Evolutionary conservation across 257 asterid genomes (phyloP).

Genomic region (Capsicum chinense): DNA sequence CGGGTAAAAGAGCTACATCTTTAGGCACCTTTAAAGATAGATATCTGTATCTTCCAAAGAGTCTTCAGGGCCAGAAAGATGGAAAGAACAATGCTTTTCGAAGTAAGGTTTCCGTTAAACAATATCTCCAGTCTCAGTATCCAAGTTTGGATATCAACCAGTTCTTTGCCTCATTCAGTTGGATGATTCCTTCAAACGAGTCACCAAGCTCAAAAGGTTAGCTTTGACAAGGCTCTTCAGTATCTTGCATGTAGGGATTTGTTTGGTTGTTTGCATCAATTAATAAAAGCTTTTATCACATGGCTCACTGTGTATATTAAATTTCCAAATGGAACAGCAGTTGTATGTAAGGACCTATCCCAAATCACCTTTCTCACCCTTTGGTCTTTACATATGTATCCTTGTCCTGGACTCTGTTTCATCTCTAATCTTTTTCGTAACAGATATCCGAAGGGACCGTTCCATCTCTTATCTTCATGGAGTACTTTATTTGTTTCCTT

Average conservation of each 20-base stretch:
- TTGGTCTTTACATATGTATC: background rate
- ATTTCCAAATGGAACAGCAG: background rate
- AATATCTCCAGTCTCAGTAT: slow-evolving; percentile 52
- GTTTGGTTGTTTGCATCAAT: background rate
- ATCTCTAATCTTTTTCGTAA: background rate
- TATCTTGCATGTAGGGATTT: background rate
- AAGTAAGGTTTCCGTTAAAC: slow-evolving; percentile 64
- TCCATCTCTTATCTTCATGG: background rate
- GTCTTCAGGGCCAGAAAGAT: slow-evolving; percentile 31
- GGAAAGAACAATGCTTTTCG: slow-evolving; percentile 44
- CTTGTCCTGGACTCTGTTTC: background rate
- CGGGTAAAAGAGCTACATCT: slow-evolving; percentile 57
- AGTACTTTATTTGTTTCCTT: background rate
- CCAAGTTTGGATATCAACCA: slow-evolving; percentile 57
- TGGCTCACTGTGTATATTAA: background rate
- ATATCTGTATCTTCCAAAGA: slow-evolving; percentile 61
- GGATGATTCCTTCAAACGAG: slow-evolving; percentile 68
- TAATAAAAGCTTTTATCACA: background rate
- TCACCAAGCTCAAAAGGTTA: slow-evolving; percentile 46
- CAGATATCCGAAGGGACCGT: background rate
- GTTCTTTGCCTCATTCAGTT: slow-evolving; percentile 76
- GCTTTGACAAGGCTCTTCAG: slow-evolving; percentile 13
- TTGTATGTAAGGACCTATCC: background rate
- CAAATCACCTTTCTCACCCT: background rate
- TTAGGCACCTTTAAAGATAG: slow-evolving; percentile 68